Evolutionary conservation across 495 filamentous ascomycete genomes (phyloP).

Genomic region (Neurospora sp.): DNA sequence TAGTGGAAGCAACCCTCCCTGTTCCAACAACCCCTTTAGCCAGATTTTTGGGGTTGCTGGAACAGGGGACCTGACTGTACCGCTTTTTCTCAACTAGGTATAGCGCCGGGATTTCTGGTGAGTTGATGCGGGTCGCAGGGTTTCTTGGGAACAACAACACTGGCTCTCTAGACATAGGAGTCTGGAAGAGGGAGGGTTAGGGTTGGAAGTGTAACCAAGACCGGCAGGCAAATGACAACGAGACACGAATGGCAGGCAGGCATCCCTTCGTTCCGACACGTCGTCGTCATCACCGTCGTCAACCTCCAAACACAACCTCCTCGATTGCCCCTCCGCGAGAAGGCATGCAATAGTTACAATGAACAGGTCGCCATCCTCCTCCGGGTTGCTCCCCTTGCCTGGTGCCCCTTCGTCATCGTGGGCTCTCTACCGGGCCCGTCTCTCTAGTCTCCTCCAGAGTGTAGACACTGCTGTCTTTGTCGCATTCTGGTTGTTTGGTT

Average conservation of each 20-base stretch:
- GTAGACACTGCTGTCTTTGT: conserved; percentile 62
- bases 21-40: too few relatives aligned
- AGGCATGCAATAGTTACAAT: conserved; percentile 3
- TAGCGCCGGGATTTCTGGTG: too few relatives aligned
- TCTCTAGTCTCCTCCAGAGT: conserved; percentile 52
- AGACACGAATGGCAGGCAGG: neutral
- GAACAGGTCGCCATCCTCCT: conserved; percentile 30
- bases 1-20: too few relatives aligned
- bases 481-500: conserved; percentile 92
- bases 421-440: conserved; percentile 53
- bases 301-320: neutral
- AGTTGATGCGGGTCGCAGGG: too few relatives aligned
- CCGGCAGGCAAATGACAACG: neutral
- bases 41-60: too few relatives aligned
- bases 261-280: neutral
- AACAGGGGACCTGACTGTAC: too few relatives aligned
- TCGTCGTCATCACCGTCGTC: neutral
- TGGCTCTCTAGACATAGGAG: neutral
- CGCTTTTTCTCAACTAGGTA: too few relatives aligned
- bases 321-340: neutral
- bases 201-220: neutral
- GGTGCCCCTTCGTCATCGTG: conserved; percentile 67
- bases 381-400: conserved; percentile 56
- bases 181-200: neutral
- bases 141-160: too few relatives aligned